Conservation (phyloP, 257 asterid genomes). For the Solanum sparsipilum region DNA sequence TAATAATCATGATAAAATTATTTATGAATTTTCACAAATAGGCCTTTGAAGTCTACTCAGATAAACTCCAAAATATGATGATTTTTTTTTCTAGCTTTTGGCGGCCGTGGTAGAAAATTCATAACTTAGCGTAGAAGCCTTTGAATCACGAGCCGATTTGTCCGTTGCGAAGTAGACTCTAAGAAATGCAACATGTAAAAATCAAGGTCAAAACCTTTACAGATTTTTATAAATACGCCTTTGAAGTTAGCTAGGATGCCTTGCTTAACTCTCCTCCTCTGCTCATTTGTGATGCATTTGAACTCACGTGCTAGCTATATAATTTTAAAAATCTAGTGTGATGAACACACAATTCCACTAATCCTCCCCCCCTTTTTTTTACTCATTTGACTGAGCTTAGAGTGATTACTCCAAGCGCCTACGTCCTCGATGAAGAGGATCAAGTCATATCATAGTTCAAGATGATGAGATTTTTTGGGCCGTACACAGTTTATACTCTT, state of each 20-base stretch:
- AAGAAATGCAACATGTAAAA: no score
- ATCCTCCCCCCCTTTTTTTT: rapidly evolving
- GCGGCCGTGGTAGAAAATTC: no score
- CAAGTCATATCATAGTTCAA: not conserved
- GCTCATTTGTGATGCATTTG: not conserved
- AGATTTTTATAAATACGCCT: no score
- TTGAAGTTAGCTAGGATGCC: not conserved
- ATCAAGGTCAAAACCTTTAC: no score
- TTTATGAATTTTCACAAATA: not conserved
- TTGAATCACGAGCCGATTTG: no score
- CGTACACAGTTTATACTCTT: not conserved
- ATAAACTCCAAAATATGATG: no score
- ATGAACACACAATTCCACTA: not conserved
- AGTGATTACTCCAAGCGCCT: not conserved
- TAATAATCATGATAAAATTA: no score
- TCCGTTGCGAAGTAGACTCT: not conserved
- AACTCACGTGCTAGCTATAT: not conserved
- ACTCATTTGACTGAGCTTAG: not conserved
- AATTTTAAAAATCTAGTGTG: no score
- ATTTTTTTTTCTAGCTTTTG: no score
- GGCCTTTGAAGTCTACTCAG: no score
- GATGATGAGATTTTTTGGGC: not conserved
- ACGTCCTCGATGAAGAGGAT: not conserved
- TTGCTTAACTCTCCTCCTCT: not conserved
- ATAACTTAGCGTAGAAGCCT: not conserved